Base-by-base conservation (phyloP, 768 basidiomycete species). In the Boletus reticuloceps region DNA sequence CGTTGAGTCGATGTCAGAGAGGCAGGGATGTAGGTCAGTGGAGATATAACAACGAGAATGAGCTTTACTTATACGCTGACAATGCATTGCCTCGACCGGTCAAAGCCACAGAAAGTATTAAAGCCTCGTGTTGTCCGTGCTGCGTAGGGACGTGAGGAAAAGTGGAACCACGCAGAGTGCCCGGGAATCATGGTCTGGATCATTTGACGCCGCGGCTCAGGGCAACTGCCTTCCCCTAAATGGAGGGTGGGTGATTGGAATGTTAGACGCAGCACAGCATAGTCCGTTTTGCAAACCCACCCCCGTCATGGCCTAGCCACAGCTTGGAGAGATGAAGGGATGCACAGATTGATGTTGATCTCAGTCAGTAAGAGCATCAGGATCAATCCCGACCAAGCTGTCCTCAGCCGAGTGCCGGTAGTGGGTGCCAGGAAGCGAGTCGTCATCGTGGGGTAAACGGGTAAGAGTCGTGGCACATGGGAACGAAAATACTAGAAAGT, bases 41-140 rank as follows among this genome's bases (percentile, higher is more conserved):
- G 51, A 34, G 61, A 54, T 42, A 72, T 68, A 51, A 58, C 41
- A 44, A 34, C 29, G 53, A 53, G 48, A 22, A 51, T 12, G 53
- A 54, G 57, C 64, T 51, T 53, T 69, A 54, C 59, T 70, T 69
- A 72, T 70, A 70, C 41, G 59, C 64, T 64, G 54, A 50, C 51
- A 50, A 47, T 48, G 62, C 64, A 70, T 70, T 68, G 66, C 68
- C 68, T 68, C 53, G 50, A 53, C 66, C 53, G 46, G 60, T 40
- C 53, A 60, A 58, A 63, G 58, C 58, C 64, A 64, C 56, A 58
- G 27, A 38, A 51, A 19, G 47, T 56, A 69, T 69, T 69, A 69
- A 69, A 69, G 58, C 68, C 69, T 72, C 69, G 69, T 70, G 69
- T 70, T 63, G 42, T 54, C 61, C 68, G 47, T 69, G 68, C 68